Evolutionary conservation across 495 filamentous ascomycete species (phyloP).

Genomic region (Glonium stellatum): DNA sequence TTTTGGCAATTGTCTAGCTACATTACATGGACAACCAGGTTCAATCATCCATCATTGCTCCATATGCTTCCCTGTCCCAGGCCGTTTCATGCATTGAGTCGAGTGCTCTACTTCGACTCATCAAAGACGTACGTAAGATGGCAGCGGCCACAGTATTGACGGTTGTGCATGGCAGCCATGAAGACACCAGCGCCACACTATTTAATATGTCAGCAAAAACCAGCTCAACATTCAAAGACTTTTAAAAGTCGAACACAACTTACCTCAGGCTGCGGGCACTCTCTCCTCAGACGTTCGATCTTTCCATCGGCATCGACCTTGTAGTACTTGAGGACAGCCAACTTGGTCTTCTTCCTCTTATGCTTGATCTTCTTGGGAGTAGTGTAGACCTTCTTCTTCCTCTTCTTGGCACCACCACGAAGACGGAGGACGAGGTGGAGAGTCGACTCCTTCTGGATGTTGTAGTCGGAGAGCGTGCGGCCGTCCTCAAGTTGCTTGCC

Average conservation of each 20-base stretch:
- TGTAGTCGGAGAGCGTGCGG: conserved; percentile 99
- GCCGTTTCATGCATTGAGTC: not conserved
- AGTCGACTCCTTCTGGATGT: conserved; percentile 99
- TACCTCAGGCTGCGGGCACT: conserved; percentile 90
- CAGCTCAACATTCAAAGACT: conserved; percentile 10
- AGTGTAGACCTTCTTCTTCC: conserved; percentile 99
- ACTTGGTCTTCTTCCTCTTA: conserved; percentile 99
- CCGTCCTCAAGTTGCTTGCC: conserved; percentile 99
- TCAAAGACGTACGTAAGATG: conserved; percentile 99
- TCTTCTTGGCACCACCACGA: conserved; percentile 96
- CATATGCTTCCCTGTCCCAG: not conserved
- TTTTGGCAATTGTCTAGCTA: not conserved
- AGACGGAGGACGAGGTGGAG: conserved; percentile 97
- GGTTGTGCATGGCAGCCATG: conserved; percentile 99
- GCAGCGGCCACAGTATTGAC: conserved; percentile 98
- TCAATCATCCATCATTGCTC: not conserved
- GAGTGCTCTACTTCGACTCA: conserved; percentile 52
- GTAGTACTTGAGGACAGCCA: conserved; percentile 99
- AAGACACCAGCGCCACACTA: conserved; percentile 99
- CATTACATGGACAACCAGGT: not conserved
- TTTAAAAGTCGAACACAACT: conserved; percentile 35
- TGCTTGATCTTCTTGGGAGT: conserved; percentile 99
- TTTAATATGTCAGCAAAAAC: conserved; percentile 33
- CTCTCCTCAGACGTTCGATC: conserved; percentile 97
- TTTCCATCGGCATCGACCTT: conserved; percentile 99